These are phyloP conservation scores for Paecilomyces variotii DNA, from an alignment of 2,329 filamentous ascomycete species.

Conservation along the genomic window DNA sequence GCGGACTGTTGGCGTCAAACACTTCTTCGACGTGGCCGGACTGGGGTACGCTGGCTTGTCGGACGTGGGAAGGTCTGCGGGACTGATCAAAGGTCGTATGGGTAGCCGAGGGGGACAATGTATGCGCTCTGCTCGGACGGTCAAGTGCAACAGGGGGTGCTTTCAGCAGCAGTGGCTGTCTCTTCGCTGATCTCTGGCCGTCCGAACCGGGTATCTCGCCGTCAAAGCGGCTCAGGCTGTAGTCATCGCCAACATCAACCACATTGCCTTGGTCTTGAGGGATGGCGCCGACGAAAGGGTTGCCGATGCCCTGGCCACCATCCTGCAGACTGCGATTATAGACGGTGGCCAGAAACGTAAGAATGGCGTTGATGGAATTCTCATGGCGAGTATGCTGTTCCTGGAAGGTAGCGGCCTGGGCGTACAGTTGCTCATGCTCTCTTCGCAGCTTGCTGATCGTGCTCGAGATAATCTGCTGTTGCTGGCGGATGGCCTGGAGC, in stretches of 20 bases:
- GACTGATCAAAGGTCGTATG: constrained; percentile 22
- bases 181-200: constrained; percentile 36
- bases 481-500: constrained; percentile 70
- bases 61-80: constrained; percentile 16
- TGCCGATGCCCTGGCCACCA: constrained; percentile 66
- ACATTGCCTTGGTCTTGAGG: constrained; percentile 55
- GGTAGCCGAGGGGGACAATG: constrained; percentile 26
- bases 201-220: constrained; percentile 25
- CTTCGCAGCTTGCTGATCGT: constrained; percentile 73
- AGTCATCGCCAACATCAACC: constrained; percentile 54
- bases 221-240: constrained; percentile 27
- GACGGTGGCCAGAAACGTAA: constrained; percentile 93
- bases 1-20: constrained; percentile 31
- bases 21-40: constrained; percentile 37
- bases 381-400: constrained; percentile 92
- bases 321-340: constrained; percentile 88
- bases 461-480: constrained; percentile 76
- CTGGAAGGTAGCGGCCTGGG: constrained; percentile 82
- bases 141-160: constrained; percentile 28
- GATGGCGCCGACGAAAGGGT: constrained; percentile 73
- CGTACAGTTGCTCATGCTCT: constrained; percentile 81
- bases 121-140: constrained; percentile 23
- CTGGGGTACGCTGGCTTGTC: constrained; percentile 23
- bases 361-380: constrained; percentile 96
- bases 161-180: constrained; percentile 39